Evolutionary conservation across 176 grass and related monocot species (phyloP), one percentile per base, ranked within the genome.

Genomic region (Alopecurus myosuroides): DNA sequence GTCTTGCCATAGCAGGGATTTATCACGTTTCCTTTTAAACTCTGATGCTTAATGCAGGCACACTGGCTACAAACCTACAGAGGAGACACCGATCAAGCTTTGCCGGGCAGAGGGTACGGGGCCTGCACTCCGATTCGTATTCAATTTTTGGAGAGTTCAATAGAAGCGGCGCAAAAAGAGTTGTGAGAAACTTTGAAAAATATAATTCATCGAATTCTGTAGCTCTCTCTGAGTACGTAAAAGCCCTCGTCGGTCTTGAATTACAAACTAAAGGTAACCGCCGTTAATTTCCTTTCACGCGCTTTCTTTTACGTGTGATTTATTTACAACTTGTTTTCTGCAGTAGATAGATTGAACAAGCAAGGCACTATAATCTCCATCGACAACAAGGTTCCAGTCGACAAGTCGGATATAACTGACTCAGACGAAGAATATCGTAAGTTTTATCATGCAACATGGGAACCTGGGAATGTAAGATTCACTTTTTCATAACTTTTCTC

Each of bases 401-500:
- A 46, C 2, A 46, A 46, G 15, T 15, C 44, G 9, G 9, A 12
- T 0, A 46, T 14, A 13, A 13, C 9, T 4, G 44, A 46, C 4
- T 46, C 3, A 13, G 44, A 46, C 3, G 44, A 46, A 46, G 44
- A 46, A 46, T 46, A 46, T 46, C 44, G 44, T 9, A 46, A 46
- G 44, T 46, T 46, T 46, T 46, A 46, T 46, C n/a, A n/a, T n/a
- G n/a, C n/a, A n/a, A n/a, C n/a, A n/a, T n/a, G n/a, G n/a, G n/a
- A n/a, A n/a, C n/a, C n/a, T n/a, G n/a, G n/a, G n/a, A 46, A 12
- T 60, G 18, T 78, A 83, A 28, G 55, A 14, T 85, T 76, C 30
- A 44, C 56, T 49, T 77, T 33, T 37, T 87, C 46, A 82, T 74
- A 80, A 76, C 52, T 41, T 74, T 41, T 64, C 39, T 69, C 11